These are phyloP conservation scores for Cytospora schulzeri DNA, from an alignment of 2,329 filamentous ascomycete species.

Conservation along the genomic window DNA sequence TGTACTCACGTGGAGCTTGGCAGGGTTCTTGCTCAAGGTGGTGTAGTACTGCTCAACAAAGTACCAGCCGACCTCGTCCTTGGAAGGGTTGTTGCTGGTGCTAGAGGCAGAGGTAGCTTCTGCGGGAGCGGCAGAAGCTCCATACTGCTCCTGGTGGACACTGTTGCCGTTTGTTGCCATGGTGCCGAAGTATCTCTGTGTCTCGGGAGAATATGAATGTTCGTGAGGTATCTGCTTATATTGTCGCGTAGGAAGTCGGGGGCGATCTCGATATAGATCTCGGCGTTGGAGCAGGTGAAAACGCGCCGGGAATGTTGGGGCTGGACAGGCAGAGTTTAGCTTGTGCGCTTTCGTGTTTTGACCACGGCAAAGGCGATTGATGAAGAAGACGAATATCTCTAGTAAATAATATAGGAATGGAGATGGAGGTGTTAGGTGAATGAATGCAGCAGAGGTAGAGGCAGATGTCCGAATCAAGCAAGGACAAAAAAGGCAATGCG, in stretches of 20 bases:
- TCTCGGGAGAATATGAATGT: slow-evolving; percentile 8
- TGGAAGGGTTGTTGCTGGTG: slow-evolving; percentile 58
- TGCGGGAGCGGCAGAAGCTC: slow-evolving; percentile 37
- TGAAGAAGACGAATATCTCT: background rate
- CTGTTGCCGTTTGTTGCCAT: slow-evolving; percentile 63
- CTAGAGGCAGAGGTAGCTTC: slow-evolving; percentile 37
- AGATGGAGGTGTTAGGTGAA: background rate
- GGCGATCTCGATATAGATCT: slow-evolving; percentile 8
- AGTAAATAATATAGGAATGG: background rate
- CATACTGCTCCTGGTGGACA: slow-evolving; percentile 48
- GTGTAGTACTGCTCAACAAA: slow-evolving; percentile 99
- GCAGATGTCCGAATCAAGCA: background rate
- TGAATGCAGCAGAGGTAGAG: background rate
- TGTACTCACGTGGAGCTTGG: slow-evolving; percentile 77
- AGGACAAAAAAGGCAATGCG: background rate
- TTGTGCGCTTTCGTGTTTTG: background rate
- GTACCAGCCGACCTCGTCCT: slow-evolving; percentile 98
- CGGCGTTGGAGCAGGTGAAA: slow-evolving; percentile 1
- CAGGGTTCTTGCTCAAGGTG: slow-evolving; percentile 89
- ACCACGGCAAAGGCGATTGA: background rate
- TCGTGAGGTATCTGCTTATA: background rate
- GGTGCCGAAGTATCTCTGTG: slow-evolving; percentile 32
- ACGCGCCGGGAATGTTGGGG: background rate
- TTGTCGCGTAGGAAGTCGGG: slow-evolving; percentile 3
- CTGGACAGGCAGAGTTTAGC: background rate